Evolutionary conservation across 2,329 filamentous ascomycete species (phyloP).

Genomic region (Daldinia sp.): DNA sequence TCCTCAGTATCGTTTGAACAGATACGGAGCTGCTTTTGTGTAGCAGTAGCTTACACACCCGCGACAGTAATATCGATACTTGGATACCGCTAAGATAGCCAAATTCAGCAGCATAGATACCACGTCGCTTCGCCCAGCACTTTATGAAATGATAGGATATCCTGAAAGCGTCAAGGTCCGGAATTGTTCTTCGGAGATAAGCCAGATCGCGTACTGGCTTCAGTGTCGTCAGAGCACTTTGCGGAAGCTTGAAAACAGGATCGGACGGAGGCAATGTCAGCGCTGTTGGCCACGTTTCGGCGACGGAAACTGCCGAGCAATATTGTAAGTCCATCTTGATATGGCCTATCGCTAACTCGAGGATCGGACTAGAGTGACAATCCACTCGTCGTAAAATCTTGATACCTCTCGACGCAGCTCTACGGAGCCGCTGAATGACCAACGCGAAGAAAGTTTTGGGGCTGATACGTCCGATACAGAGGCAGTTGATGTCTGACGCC

Average conservation of each 20-base stretch:
- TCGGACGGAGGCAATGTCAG: slow-evolving; percentile 59
- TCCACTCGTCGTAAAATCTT: slow-evolving; percentile 65
- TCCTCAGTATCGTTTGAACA: slow-evolving; percentile 60
- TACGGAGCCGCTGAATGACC: slow-evolving; percentile 62
- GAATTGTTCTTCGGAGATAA: slow-evolving; percentile 67
- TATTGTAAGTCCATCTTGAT: slow-evolving; percentile 73
- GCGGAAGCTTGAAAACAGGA: slow-evolving; percentile 62
- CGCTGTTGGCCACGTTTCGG: slow-evolving; percentile 60
- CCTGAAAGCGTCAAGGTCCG: slow-evolving; percentile 65
- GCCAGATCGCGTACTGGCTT: slow-evolving; percentile 70
- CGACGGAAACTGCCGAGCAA: slow-evolving; percentile 64
- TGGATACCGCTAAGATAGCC: slow-evolving; percentile 72
- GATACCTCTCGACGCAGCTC: slow-evolving; percentile 54
- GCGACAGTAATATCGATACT: slow-evolving; percentile 67
- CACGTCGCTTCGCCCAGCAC: slow-evolving; percentile 67
- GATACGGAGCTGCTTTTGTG: slow-evolving; percentile 50
- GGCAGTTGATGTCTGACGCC: slow-evolving; percentile 70
- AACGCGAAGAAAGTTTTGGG: slow-evolving; percentile 68
- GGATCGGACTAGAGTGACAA: slow-evolving; percentile 67
- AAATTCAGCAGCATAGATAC: slow-evolving; percentile 71
- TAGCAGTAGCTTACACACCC: slow-evolving; percentile 64
- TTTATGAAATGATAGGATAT: slow-evolving; percentile 67
- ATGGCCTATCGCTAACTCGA: slow-evolving; percentile 66
- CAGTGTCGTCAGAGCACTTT: slow-evolving; percentile 66
- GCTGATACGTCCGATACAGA: slow-evolving; percentile 70